Evolutionary conservation across 2,329 filamentous ascomycete species (phyloP).

Genomic region (Sporothrix dimorphospora): DNA sequence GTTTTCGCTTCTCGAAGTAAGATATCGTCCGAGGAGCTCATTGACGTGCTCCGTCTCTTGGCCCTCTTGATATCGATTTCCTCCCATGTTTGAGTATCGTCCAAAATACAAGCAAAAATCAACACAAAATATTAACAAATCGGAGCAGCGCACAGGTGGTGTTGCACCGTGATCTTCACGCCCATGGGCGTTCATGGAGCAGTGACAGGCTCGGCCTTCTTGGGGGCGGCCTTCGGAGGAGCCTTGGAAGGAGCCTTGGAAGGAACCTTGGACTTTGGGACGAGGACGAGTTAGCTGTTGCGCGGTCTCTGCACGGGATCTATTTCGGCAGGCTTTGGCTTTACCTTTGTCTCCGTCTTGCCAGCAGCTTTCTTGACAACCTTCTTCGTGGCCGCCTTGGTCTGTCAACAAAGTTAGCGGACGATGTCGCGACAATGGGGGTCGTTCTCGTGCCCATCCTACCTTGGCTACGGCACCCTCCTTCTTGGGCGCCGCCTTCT

Average conservation of each 20-base stretch:
- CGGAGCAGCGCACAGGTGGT: neutral
- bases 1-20: neutral
- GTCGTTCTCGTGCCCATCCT: neutral
- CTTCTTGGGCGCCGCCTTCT: slow-evolving; percentile 43
- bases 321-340: neutral
- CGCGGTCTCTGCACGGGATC: neutral
- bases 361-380: slow-evolving; percentile 37
- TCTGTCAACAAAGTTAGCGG: neutral
- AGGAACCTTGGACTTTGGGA: slow-evolving; percentile 37
- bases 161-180: neutral
- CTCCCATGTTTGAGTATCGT: neutral
- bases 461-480: slow-evolving; percentile 41
- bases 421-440: neutral
- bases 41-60: neutral
- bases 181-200: neutral
- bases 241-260: slow-evolving; percentile 28
- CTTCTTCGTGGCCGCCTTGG: slow-evolving; percentile 38
- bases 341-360: slow-evolving; percentile 36
- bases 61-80: neutral
- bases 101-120: neutral
- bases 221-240: slow-evolving; percentile 33
- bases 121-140: too few species aligned
- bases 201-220: slow-evolving; percentile 38
- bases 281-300: neutral
- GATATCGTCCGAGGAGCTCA: neutral